Evolutionary conservation across 495 filamentous ascomycete genomes (phyloP).

Genomic region (Pseudomonodictys pantanalensis): DNA sequence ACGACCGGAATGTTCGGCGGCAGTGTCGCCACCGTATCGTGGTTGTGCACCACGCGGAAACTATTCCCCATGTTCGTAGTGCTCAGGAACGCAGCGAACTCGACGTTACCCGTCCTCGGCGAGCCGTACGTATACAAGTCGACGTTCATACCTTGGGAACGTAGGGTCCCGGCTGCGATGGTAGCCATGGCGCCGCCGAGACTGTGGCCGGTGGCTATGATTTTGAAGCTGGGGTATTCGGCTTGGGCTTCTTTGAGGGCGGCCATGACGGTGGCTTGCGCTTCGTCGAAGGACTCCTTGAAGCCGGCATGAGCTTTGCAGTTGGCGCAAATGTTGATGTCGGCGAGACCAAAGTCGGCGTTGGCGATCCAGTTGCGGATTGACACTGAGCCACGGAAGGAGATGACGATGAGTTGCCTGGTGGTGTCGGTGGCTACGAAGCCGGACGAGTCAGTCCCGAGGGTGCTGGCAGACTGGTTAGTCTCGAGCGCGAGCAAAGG

Average conservation of each 20-base stretch:
- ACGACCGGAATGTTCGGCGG: slow-evolving; percentile 47
- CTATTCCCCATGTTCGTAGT: slow-evolving; percentile 48
- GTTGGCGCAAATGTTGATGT: slow-evolving; percentile 46
- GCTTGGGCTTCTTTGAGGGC: slow-evolving; percentile 42
- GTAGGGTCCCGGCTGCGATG: slow-evolving; percentile 57
- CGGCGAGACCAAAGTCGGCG: slow-evolving; percentile 45
- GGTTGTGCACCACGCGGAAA: slow-evolving; percentile 64
- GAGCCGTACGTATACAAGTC: slow-evolving; percentile 65
- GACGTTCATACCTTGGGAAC: slow-evolving; percentile 47
- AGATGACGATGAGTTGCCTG: slow-evolving; percentile 60
- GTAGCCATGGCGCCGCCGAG: slow-evolving; percentile 65
- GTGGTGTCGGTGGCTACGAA: slow-evolving; percentile 66
- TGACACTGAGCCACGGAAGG: slow-evolving; percentile 65
- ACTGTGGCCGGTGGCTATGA: slow-evolving; percentile 65
- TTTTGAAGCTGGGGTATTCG: slow-evolving; percentile 49
- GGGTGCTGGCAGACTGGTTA: slow-evolving; percentile 43
- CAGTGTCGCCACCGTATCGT: slow-evolving; percentile 65
- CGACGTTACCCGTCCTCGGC: slow-evolving; percentile 63
- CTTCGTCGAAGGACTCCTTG: slow-evolving; percentile 51
- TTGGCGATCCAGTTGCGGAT: slow-evolving; percentile 67
- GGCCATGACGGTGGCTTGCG: slow-evolving; percentile 44
- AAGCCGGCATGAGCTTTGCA: slow-evolving; percentile 58
- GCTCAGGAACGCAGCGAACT: slow-evolving; percentile 56
- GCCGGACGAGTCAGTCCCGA: slow-evolving; percentile 61
- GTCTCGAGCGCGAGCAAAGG: neutral